phyloP scores from a whole-genome alignment of 345 rosid genomes.

The Viola odorata region DNA sequence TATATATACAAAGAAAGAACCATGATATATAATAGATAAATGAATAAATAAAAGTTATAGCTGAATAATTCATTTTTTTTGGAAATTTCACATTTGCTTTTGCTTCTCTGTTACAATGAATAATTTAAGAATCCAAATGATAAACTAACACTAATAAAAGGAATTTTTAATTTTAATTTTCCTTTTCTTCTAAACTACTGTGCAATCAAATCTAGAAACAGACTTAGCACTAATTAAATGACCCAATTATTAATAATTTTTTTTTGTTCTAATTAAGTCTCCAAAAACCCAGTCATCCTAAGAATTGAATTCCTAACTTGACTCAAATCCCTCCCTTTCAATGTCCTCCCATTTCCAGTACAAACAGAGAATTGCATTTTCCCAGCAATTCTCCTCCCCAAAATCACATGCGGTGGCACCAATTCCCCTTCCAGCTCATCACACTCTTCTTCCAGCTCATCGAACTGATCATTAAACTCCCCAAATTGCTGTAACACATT shows the following conservation, averaged over 20 bases:
- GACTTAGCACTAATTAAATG: no score
- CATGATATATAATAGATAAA: no score
- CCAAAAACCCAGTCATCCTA: slow-evolving; percentile 84
- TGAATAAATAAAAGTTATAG: not conserved
- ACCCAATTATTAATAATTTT: no score
- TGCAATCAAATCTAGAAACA: not conserved
- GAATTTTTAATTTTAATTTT: not conserved
- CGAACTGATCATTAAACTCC: not conserved
- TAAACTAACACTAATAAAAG: not conserved
- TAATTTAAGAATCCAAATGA: not conserved
- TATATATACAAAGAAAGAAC: no score
- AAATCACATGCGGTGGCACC: slow-evolving; percentile 57
- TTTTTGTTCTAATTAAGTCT: slow-evolving; percentile 24
- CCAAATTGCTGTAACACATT: slow-evolving; percentile 16
- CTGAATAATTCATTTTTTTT: not conserved
- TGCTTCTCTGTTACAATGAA: not conserved
- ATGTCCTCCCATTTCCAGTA: slow-evolving; percentile 73
- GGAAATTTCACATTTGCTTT: not conserved
- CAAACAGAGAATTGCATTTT: slow-evolving; percentile 77
- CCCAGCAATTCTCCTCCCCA: slow-evolving; percentile 42
- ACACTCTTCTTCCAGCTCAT: slow-evolving; percentile 20
- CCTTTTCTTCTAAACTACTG: not conserved
- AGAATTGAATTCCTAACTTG: slow-evolving; percentile 73
- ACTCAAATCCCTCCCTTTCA: slow-evolving; percentile 76
- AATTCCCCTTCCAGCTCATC: slow-evolving; percentile 19